Base-by-base conservation (phyloP, 2,329 filamentous ascomycete species). In the Pseudogymnoascus sp. region DNA sequence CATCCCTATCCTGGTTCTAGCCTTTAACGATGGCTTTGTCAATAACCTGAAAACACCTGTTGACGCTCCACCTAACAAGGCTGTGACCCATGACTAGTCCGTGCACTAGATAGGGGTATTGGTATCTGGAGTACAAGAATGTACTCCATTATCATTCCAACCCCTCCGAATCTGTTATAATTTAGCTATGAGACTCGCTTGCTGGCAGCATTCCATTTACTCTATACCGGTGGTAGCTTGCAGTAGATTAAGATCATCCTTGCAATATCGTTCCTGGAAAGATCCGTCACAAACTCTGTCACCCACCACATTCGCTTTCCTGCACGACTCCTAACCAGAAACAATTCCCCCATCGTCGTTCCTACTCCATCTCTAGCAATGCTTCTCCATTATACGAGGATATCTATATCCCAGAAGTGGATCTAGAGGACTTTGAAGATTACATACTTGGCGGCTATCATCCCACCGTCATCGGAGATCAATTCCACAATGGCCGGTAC, bases 401-500 rank as follows among this genome's bases (percentile, higher is more conserved):
- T 50, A 2, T 29, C 13, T 50, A 50, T 13, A 29, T 29, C 13
- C 44, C 21, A 2, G 21, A 29, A 21, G 3, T 50, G 6, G 44
- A 50, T 3, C 24, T 50, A 29, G 21, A 50, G 14, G 6, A 50
- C 44, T 50, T 50, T 50, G 65, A 70, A 21, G 13, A 61, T 1
- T 72, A 72, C 56, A 16, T 33, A 24, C 13, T 14, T 7, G 76
- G 77, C 1, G 76, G 77, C 21, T 80, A 75, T 62, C 77, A 81
- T 68, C 77, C 79, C 2, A 72, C 78, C 6, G 67, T 66, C 3
- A 69, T 81, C 1, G 75, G 75, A 14, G 77, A 80, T 61, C 47
- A 67, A 1, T 78, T 80, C 65, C 65, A 76, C 8, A 62, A 75
- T 64, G 74, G 71, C 19, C 74, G 76, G 35, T 82, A 80, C 65